phyloP scores from a whole-genome alignment of 2,329 filamentous ascomycete genomes.

The Westerdykella sp. region DNA sequence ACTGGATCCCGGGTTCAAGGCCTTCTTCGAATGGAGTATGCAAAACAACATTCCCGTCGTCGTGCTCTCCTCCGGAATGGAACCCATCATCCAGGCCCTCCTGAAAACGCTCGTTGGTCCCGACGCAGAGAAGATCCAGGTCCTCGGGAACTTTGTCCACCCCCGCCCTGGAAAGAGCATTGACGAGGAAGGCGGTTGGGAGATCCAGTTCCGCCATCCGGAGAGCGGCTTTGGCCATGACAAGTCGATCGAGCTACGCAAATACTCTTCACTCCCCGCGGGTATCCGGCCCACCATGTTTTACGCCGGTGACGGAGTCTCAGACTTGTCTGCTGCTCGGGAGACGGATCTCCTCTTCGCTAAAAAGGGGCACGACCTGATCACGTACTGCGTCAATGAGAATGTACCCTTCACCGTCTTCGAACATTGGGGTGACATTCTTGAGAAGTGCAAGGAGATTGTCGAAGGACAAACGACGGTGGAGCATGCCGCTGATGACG shows the following conservation, averaged over 20 bases:
- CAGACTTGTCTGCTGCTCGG: constrained; percentile 81
- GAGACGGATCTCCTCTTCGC: constrained; percentile 93
- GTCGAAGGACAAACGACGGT: constrained; percentile 63
- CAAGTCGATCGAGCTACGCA: constrained; percentile 85
- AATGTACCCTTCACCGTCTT: constrained; percentile 85
- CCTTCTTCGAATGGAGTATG: constrained; percentile 79
- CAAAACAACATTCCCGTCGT: constrained; percentile 84
- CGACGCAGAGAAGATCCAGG: constrained; percentile 70
- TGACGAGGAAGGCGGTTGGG: constrained; percentile 77
- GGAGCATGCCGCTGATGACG: constrained; percentile 59
- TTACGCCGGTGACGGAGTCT: constrained; percentile 93
- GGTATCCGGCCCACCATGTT: constrained; percentile 72
- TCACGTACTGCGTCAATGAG: constrained; percentile 78
- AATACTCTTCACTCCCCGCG: constrained; percentile 68
- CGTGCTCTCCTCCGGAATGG: constrained; percentile 88
- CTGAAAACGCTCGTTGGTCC: constrained; percentile 76
- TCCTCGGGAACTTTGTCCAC: constrained; percentile 79
- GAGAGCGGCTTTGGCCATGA: constrained; percentile 92
- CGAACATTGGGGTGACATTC: constrained; percentile 74
- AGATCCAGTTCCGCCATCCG: constrained; percentile 74
- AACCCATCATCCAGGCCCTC: constrained; percentile 79
- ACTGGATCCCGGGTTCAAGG: constrained; percentile 80
- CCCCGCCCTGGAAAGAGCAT: constrained; percentile 67
- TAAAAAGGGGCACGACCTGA: constrained; percentile 83
- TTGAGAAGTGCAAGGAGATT: constrained; percentile 69